Conservation (phyloP, 1,139 yeast genomes). For the Pichia cactophila region DNA sequence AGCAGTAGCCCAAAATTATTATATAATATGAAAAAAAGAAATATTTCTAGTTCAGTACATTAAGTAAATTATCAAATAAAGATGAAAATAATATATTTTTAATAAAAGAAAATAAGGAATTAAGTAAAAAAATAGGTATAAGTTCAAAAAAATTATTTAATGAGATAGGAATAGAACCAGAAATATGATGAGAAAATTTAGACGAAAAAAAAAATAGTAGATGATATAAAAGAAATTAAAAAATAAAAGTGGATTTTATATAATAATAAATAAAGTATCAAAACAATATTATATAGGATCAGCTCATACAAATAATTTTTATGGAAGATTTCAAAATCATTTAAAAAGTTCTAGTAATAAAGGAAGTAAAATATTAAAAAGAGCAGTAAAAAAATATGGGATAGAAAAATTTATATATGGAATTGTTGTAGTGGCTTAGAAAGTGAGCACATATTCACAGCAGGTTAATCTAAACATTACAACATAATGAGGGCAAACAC, state of each 20-base stretch:
- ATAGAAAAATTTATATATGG: slow-evolving; percentile 1
- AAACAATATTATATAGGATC: slow-evolving; percentile 2
- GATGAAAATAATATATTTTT: too few relatives aligned
- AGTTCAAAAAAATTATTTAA: background rate
- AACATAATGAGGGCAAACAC: too few relatives aligned
- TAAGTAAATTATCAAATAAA: too few relatives aligned
- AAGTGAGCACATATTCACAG: too few relatives aligned
- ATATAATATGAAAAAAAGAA: background rate
- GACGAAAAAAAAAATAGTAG: background rate
- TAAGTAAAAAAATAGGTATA: background rate
- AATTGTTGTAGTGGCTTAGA: too few relatives aligned
- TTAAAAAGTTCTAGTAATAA: background rate
- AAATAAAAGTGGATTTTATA: slow-evolving; percentile 1
- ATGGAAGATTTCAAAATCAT: slow-evolving; percentile 1
- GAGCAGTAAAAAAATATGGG: slow-evolving; percentile 4
- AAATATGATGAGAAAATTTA: slow-evolving; percentile 3
- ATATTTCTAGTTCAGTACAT: too few relatives aligned
- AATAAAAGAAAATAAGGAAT: background rate
- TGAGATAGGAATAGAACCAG: slow-evolving; percentile 1
- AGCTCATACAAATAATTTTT: slow-evolving; percentile 2
- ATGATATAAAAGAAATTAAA: slow-evolving; percentile 1
- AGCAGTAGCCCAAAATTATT: slow-evolving; percentile 4
- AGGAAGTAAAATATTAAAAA: slow-evolving; percentile 1
- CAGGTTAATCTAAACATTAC: too few relatives aligned
- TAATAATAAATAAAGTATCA: slow-evolving; percentile 2